A percentile compares a stretch with the other conserved stretches of the same genome.
These are phyloP conservation scores for Chalciporus piperatus DNA, from an alignment of 768 basidiomycete species.

Conservation along the genomic window DNA sequence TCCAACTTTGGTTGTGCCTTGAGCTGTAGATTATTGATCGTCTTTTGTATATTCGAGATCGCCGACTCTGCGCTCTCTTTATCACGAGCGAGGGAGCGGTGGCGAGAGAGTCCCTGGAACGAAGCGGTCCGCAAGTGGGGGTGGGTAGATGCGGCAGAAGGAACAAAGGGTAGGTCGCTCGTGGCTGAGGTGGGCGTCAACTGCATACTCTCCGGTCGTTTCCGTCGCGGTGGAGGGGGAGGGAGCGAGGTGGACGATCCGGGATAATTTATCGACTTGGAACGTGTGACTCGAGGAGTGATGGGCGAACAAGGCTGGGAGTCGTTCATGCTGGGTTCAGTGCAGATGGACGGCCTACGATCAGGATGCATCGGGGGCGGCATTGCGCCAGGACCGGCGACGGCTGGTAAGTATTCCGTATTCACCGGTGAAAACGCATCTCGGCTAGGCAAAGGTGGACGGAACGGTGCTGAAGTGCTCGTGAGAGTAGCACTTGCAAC, in stretches of 20 bases:
- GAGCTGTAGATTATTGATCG: conserved; percentile 38
- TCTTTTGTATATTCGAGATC: conserved; percentile 42
- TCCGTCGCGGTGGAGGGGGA: conserved; percentile 49
- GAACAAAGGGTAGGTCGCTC: conserved; percentile 14
- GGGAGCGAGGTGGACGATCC: conserved; percentile 31
- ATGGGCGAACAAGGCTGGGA: conserved; percentile 23
- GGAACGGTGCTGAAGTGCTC: conserved; percentile 11
- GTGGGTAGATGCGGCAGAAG: conserved; percentile 7
- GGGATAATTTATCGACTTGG: conserved; percentile 53
- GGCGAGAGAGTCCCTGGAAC: conserved; percentile 34
- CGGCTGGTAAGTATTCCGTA: neutral
- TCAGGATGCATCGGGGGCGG: conserved; percentile 57
- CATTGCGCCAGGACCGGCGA: conserved; percentile 26
- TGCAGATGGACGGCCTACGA: conserved; percentile 35
- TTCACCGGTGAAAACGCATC: conserved; percentile 9
- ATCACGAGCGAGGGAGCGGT: conserved; percentile 36
- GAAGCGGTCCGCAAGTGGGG: conserved; percentile 20
- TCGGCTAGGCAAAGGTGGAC: conserved; percentile 23
- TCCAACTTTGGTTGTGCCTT: conserved; percentile 53
- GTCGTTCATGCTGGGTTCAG: conserved; percentile 24
- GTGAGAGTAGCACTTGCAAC: conserved; percentile 39
- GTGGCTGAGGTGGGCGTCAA: conserved; percentile 24
- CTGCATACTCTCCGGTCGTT: conserved; percentile 66
- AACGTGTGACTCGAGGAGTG: conserved; percentile 45
- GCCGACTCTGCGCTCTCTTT: conserved; percentile 25